Percentiles rank a stretch among this genome's conserved stretches.
Conservation (phyloP, 108 stramenopile genomes). For the Nitzschia palea region DNA sequence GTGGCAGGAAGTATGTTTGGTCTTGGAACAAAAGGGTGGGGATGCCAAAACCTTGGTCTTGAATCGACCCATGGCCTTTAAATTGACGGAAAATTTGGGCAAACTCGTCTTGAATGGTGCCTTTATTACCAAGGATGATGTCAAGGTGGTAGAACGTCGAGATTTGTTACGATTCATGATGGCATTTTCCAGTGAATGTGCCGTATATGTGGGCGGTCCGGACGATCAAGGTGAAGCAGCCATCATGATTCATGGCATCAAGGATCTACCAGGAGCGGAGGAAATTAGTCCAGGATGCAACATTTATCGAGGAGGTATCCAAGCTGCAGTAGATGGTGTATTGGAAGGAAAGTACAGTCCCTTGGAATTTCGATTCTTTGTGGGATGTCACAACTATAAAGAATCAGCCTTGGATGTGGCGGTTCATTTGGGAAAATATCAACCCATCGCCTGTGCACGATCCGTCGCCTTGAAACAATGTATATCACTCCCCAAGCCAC, state of each 20-base stretch:
- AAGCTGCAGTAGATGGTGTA: conserved; percentile 76
- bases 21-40: conserved; percentile 44
- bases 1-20: conserved; percentile 85
- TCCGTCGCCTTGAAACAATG: conserved; percentile 84
- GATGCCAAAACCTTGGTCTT: conserved; percentile 55
- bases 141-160: conserved; percentile 7
- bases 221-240: conserved; percentile 71
- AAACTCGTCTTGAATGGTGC: conserved; percentile 60
- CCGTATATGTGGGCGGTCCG: conserved; percentile 78
- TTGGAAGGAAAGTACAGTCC: conserved; percentile 65
- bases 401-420: conserved; percentile 51
- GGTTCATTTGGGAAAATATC: conserved; percentile 61
- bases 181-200: conserved; percentile 73
- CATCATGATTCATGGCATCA: conserved; percentile 72
- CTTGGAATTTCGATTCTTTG: conserved; percentile 84
- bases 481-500: conserved; percentile 78
- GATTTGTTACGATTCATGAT: conserved; percentile 52
- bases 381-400: conserved; percentile 58
- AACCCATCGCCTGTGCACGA: conserved; percentile 75
- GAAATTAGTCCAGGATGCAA: conserved; percentile 72
- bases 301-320: conserved; percentile 73
- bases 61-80: conserved; percentile 83
- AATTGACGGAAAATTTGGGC: conserved; percentile 66
- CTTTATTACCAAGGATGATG: conserved; percentile 26
- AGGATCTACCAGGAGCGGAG: conserved; percentile 57